These are phyloP conservation scores for Penicillium waksmanii DNA, from an alignment of 495 filamentous ascomycete species.

Conservation along the genomic window DNA sequence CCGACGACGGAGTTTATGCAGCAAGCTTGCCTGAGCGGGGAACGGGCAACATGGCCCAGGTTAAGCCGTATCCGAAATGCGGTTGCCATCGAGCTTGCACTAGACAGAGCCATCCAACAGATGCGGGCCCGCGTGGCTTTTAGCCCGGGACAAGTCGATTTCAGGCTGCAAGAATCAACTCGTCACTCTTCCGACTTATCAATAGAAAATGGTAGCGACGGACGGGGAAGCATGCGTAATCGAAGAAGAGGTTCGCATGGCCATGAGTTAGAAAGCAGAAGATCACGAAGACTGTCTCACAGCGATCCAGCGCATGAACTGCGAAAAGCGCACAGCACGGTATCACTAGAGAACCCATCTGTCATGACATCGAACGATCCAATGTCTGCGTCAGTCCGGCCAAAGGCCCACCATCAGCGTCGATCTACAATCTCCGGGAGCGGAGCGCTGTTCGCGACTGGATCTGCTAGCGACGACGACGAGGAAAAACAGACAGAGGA, in stretches of 20 bases:
- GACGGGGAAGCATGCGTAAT: constrained; percentile 18
- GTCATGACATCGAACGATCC: constrained; percentile 16
- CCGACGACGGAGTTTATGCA: constrained; percentile 91
- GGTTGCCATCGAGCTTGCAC: constrained; percentile 81
- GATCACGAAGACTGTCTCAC: constrained; percentile 18
- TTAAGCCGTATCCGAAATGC: constrained; percentile 80
- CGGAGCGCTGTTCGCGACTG: constrained; percentile 20
- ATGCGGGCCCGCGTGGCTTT: constrained; percentile 79
- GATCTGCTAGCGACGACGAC: constrained; percentile 34
- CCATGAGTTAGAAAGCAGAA: constrained; percentile 34
- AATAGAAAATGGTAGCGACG: constrained; percentile 25
- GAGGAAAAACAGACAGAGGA: constrained; percentile 19
- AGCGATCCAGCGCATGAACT: constrained; percentile 21
- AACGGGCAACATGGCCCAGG: constrained; percentile 90
- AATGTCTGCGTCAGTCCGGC: constrained; percentile 12
- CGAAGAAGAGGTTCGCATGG: constrained; percentile 40
- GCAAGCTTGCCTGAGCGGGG: constrained; percentile 72
- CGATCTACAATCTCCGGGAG: constrained; percentile 25
- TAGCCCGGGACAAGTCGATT: constrained; percentile 70
- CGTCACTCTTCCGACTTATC: constrained; percentile 23
- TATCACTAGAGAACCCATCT: constrained; percentile 35
- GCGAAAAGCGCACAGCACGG: constrained; percentile 38
- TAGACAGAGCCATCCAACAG: constrained; percentile 80
- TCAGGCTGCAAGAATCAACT: constrained; percentile 34
- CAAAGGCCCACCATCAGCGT: constrained; percentile 22